phyloP scores from a whole-genome alignment of 495 filamentous ascomycete genomes.

The Penicillium atrosanguineum region DNA sequence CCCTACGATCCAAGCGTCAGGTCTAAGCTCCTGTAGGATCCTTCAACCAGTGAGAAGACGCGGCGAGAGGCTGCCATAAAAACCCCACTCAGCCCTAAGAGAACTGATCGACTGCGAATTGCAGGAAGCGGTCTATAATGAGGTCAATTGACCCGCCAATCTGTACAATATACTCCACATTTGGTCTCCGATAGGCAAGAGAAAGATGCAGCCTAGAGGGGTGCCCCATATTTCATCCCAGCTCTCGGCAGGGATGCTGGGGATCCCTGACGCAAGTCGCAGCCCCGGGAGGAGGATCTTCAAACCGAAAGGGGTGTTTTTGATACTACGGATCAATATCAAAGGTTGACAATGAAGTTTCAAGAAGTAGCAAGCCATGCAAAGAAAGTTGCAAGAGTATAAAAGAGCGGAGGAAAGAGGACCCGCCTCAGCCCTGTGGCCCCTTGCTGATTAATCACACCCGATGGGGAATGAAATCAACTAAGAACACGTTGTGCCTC shows the following conservation, averaged over 20 bases:
- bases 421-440: conserved; percentile 23
- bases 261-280: conserved; percentile 5
- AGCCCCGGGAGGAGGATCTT: not conserved
- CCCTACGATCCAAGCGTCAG: not conserved
- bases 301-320: not conserved
- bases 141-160: conserved; percentile 11
- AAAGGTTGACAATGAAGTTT: not conserved
- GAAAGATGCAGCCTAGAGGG: conserved; percentile 27
- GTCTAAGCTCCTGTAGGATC: not conserved
- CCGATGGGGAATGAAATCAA: conserved; percentile 17
- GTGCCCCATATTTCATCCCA: conserved; percentile 22
- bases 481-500: conserved; percentile 41
- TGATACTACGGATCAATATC: not conserved
- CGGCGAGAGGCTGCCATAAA: not conserved
- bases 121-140: conserved; percentile 8
- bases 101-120: conserved; percentile 2
- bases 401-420: not conserved
- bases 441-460: conserved; percentile 18
- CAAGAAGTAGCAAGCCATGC: not conserved
- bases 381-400: not conserved
- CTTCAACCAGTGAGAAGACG: not conserved
- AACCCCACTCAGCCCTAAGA: not conserved
- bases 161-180: conserved; percentile 14
- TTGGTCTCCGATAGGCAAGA: conserved; percentile 14
- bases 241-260: conserved; percentile 10